These are phyloP conservation scores for Trypanosoma avium DNA, from an alignment of 208 protist genomes.

Conservation along the genomic window DNA sequence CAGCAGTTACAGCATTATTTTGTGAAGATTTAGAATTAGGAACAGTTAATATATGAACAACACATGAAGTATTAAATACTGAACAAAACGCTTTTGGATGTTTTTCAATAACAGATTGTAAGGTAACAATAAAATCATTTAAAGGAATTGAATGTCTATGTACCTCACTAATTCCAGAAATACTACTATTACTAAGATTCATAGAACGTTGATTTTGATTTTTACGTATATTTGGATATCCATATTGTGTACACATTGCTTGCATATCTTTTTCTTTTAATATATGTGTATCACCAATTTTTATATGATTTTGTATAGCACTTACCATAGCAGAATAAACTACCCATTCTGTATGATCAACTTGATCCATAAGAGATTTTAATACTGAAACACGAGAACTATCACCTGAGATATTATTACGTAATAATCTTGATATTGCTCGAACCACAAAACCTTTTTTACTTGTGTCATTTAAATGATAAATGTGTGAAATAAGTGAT, in stretches of 20 bases:
- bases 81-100: conserved; percentile 29
- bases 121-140: conserved; percentile 24
- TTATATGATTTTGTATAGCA: conserved; percentile 26
- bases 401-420: conserved; percentile 11
- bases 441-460: conserved; percentile 20
- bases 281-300: conserved; percentile 3
- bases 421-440: conserved; percentile 24
- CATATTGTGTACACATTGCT: conserved; percentile 14
- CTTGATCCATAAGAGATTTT: conserved; percentile 21
- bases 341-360: conserved; percentile 32
- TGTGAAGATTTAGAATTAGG: no score
- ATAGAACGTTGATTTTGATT: not conserved
- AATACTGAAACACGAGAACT: conserved; percentile 6
- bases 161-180: conserved; percentile 9
- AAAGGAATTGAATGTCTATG: conserved; percentile 23
- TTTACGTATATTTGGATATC: not conserved
- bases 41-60: conserved; percentile 25
- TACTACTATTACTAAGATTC: no score
- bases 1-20: conserved; percentile 7
- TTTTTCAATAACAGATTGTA: conserved; percentile 26
- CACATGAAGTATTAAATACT: conserved; percentile 30
- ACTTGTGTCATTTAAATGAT: conserved; percentile 16
- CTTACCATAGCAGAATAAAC: conserved; percentile 35
- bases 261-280: conserved; percentile 28
- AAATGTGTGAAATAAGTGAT: conserved; percentile 21